Percentiles rank a stretch among this genome's conserved stretches.
Evolutionary conservation across 495 filamentous ascomycete species (phyloP).

Genomic region (Penicillium lagena): DNA sequence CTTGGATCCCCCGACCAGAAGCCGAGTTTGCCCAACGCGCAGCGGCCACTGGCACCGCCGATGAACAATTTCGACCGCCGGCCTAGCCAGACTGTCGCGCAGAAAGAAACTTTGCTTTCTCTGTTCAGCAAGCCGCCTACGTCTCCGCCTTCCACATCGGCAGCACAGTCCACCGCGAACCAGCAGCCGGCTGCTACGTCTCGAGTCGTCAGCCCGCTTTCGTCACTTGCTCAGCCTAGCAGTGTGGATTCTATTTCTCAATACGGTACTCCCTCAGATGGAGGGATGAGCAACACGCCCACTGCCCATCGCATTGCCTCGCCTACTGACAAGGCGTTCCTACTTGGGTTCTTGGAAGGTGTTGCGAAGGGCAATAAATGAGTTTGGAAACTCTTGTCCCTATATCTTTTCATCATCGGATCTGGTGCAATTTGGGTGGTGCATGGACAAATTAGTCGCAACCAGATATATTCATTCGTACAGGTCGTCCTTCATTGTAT

Average conservation of each 20-base stretch:
- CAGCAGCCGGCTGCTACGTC: slow-evolving; percentile 18
- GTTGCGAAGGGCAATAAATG: slow-evolving; percentile 45
- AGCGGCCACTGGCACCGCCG: slow-evolving; percentile 2
- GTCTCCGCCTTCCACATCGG: slow-evolving; percentile 16
- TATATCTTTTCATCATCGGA: no score
- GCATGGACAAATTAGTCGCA: no score
- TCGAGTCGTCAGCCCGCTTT: slow-evolving; percentile 43
- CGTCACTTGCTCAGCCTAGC: slow-evolving; percentile 24
- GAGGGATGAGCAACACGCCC: slow-evolving; percentile 36
- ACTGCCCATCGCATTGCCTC: slow-evolving; percentile 45
- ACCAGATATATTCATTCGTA: not conserved
- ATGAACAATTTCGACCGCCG: slow-evolving; percentile 28
- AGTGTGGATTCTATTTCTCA: slow-evolving; percentile 36
- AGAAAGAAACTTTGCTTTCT: slow-evolving; percentile 62
- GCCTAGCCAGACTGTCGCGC: slow-evolving; percentile 47
- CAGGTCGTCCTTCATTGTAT: not conserved
- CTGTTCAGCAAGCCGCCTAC: slow-evolving; percentile 58
- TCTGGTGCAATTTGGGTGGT: no score
- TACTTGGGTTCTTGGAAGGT: slow-evolving; percentile 67
- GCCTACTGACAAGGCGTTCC: slow-evolving; percentile 66
- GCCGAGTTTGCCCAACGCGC: slow-evolving; percentile 5
- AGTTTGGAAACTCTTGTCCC: not conserved
- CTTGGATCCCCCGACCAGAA: slow-evolving; percentile 7
- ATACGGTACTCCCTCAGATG: slow-evolving; percentile 30
- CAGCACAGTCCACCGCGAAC: slow-evolving; percentile 12